phyloP scores from a whole-genome alignment of 2,329 filamentous ascomycete genomes.

The Neofusicoccum parvum region DNA sequence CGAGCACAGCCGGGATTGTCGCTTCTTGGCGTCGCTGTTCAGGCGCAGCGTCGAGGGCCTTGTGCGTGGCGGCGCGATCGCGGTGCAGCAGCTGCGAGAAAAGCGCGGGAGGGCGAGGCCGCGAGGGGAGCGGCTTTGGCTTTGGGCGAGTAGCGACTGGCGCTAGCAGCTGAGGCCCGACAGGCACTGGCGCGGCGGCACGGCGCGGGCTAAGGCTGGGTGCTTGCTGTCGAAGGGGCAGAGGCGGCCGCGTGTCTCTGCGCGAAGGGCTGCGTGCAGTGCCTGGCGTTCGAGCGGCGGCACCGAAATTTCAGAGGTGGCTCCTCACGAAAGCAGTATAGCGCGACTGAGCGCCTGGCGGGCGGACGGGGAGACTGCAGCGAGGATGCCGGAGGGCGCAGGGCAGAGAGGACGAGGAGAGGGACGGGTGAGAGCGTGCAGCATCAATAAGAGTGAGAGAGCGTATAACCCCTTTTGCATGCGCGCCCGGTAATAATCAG shows the following conservation, averaged over 20 bases:
- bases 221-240: neutral
- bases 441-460: constrained; percentile 12
- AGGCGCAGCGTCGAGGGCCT: neutral
- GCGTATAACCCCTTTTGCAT: constrained; percentile 14
- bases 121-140: neutral
- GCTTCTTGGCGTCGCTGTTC: neutral
- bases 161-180: constrained; percentile 12
- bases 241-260: constrained; percentile 14
- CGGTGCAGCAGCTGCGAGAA: neutral
- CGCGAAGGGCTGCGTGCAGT: neutral
- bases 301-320: constrained; percentile 12
- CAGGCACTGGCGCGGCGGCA: constrained; percentile 15
- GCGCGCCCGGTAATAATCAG: constrained; percentile 6
- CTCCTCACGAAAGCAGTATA: constrained; percentile 12
- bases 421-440: neutral
- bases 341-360: constrained; percentile 21
- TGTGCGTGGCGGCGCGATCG: neutral
- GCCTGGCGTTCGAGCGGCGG: neutral
- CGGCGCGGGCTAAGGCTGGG: constrained; percentile 7
- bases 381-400: neutral
- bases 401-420: neutral
- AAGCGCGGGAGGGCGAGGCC: neutral
- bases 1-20: constrained; percentile 1
- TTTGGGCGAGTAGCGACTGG: neutral
- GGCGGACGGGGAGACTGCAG: constrained; percentile 14